phyloP scores from a whole-genome alignment of 2,329 filamentous ascomycete species.

The Clarireedia hainanense region DNA sequence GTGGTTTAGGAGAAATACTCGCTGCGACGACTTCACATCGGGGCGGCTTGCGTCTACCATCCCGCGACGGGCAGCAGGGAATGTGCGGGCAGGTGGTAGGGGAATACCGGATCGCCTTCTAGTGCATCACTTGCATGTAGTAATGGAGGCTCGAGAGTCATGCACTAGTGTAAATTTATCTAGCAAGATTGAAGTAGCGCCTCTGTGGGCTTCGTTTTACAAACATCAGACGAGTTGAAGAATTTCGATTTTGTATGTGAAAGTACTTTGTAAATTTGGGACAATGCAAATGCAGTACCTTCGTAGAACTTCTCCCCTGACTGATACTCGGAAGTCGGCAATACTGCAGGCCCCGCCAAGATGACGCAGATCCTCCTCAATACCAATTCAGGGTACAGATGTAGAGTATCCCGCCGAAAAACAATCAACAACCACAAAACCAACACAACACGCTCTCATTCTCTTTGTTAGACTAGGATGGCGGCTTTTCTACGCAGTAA shows the following conservation, averaged over 20 bases:
- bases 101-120: neutral
- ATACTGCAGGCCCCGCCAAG: neutral
- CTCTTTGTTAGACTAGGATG: constrained; percentile 43
- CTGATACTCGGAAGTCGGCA: neutral
- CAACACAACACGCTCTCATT: neutral
- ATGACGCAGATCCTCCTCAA: neutral
- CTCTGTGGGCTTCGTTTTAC: neutral
- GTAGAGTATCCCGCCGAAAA: neutral
- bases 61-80: no score
- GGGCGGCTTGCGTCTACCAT: no score
- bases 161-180: no score
- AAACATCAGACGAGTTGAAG: neutral
- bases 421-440: constrained; percentile 2
- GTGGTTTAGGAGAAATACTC: no score
- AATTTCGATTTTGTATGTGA: neutral
- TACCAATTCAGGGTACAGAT: neutral
- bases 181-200: no score
- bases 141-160: no score
- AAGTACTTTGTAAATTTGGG: neutral
- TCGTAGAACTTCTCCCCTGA: no score
- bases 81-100: no score
- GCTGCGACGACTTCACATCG: no score
- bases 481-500: constrained; percentile 83
- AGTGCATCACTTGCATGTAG: neutral
- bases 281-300: no score